phyloP scores from a whole-genome alignment of 768 basidiomycete species.

The Russula virescens region DNA sequence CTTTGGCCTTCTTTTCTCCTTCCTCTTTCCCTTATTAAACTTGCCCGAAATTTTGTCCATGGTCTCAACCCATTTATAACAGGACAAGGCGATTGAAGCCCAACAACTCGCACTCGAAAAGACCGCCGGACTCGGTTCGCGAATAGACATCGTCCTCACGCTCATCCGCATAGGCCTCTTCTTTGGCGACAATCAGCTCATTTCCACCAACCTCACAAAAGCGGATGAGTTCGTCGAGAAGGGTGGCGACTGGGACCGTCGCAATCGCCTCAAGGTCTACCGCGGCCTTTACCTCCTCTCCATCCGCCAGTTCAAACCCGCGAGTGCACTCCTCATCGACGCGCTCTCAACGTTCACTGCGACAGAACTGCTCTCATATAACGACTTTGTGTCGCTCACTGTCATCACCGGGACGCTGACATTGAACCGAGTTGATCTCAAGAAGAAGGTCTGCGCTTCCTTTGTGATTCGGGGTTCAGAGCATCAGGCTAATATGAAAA shows the following conservation, averaged over 20 bases:
- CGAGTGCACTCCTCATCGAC: constrained; percentile 81
- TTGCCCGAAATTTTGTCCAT: no score
- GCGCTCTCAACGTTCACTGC: constrained; percentile 94
- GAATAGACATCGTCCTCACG: constrained; percentile 89
- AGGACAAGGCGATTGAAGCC: constrained; percentile 80
- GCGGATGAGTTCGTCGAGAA: constrained; percentile 90
- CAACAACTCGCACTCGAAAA: constrained; percentile 84
- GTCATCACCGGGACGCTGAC: constrained; percentile 75
- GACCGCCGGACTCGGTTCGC: constrained; percentile 85
- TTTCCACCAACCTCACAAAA: constrained; percentile 63
- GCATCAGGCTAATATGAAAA: background rate
- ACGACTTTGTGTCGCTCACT: constrained; percentile 83
- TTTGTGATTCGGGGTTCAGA: background rate
- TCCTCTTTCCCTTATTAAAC: no score
- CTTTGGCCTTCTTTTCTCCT: background rate
- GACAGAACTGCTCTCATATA: constrained; percentile 80
- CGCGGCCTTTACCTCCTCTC: constrained; percentile 78
- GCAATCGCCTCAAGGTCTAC: constrained; percentile 96
- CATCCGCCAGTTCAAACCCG: constrained; percentile 87
- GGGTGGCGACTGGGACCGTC: constrained; percentile 97
- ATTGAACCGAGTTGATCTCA: constrained; percentile 77
- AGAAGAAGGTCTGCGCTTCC: constrained; percentile 75
- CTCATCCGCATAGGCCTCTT: constrained; percentile 89
- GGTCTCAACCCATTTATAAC: background rate
- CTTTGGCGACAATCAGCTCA: constrained; percentile 70